Evolutionary conservation across 805 yeast genomes (phyloP), one percentile per base, ranked within the genome.

Genomic region (Cyberlindnera galapagoensis): DNA sequence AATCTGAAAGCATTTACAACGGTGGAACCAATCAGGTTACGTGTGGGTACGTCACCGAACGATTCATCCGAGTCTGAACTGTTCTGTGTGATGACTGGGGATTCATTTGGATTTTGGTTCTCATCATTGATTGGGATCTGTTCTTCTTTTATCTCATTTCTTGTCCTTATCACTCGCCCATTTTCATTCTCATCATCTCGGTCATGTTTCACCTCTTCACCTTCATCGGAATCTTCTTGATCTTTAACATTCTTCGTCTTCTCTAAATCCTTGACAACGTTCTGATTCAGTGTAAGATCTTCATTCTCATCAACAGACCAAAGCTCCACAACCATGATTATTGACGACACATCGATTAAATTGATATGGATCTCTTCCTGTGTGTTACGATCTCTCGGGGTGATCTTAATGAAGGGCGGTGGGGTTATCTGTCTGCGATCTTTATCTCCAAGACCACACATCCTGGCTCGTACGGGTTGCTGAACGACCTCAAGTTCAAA

Each of bases 381-480:
- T 2, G 59, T 54, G 7, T 32, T 31, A 7, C 33, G 19, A 18
- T 54, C 49, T 7, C 27, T 27, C 4, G 56, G 38, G 1, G 34
- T 30, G 5, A 53, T 29, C 18, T 47, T 41, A 10, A 55, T 41
- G 31, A 57, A 55, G 3, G 60, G 60, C 5, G 59, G 57, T 4
- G 61, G 61, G 10, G 57, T 46, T 7, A 56, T 46, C 24, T 52
- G 60, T 26, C 61, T 42, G 30, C 60, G 45, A 21, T 56, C 62
- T 27, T 56, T 59, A 34, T 65, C 70, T 10, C 69, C 68, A 15
- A 65, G 51, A 1, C 70, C 70, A 41, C 70, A 64, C 69, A 64
- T 65, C 19, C 70, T 58, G 1, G 69, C 69, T 30, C 69, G 47
- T 10, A 61, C 52, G 3, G 70, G 70, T 36, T 64, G 65, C 35